These are phyloP conservation scores for Micractinium sp. DNA, from an alignment of 139 green algal species.

Conservation along the genomic window DNA sequence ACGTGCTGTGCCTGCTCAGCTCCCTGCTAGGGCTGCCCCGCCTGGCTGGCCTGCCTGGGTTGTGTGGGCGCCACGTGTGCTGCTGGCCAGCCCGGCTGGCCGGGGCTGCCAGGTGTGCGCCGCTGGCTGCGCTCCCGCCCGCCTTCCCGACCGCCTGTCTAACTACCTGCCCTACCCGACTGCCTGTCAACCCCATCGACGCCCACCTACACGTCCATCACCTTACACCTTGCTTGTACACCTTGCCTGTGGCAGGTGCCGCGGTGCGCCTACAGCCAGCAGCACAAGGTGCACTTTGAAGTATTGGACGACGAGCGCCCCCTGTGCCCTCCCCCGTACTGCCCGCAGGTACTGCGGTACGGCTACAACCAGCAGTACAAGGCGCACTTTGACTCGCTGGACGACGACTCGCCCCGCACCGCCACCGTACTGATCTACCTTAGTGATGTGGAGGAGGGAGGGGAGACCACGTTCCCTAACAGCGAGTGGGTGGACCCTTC, in stretches of 20 bases:
- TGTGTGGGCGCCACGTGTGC: background rate
- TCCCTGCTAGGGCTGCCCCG: background rate
- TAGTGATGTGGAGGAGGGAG: conserved; percentile 51
- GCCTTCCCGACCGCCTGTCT: too few relatives aligned
- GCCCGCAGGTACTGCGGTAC: conserved; percentile 63
- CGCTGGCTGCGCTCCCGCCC: background rate
- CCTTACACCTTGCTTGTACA: too few relatives aligned
- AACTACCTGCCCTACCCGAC: too few relatives aligned
- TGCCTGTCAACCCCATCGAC: too few relatives aligned
- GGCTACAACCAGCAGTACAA: conserved; percentile 82
- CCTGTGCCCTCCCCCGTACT: background rate
- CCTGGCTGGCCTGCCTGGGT: background rate
- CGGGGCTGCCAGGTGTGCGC: background rate
- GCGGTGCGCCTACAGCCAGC: too few relatives aligned
- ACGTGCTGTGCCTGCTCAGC: background rate
- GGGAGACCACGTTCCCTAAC: conserved; percentile 34
- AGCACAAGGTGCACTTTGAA: background rate
- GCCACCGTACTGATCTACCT: conserved; percentile 85
- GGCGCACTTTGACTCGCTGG: conserved; percentile 68
- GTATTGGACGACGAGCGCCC: background rate
- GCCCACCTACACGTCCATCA: too few relatives aligned
- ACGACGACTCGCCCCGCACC: conserved; percentile 55
- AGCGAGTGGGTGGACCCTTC: conserved; percentile 50
- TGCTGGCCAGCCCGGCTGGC: background rate
- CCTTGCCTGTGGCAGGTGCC: too few relatives aligned